Percentiles rank a stretch among this genome's conserved stretches.
These are phyloP conservation scores for Colletotrichum sp. DNA, from an alignment of 2,329 filamentous ascomycete species.

Conservation along the genomic window DNA sequence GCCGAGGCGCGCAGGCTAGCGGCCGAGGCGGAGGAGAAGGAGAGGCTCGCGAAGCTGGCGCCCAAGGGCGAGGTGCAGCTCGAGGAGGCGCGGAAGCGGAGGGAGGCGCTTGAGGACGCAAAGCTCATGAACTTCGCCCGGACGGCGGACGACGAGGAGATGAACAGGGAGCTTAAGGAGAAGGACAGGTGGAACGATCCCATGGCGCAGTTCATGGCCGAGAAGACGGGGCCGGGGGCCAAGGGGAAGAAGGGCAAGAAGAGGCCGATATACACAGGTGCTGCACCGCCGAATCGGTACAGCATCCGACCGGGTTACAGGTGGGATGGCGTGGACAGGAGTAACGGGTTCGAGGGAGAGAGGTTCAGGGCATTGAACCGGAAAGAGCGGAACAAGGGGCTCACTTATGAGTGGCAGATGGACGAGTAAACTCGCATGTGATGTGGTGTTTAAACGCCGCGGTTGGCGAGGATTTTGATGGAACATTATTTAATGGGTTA, in stretches of 20 bases:
- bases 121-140: constrained; percentile 82
- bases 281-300: constrained; percentile 88
- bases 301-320: constrained; percentile 89
- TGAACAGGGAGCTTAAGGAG: constrained; percentile 84
- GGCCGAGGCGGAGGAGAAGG: constrained; percentile 72
- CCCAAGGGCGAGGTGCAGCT: constrained; percentile 87
- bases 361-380: constrained; percentile 89
- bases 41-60: constrained; percentile 68
- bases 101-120: constrained; percentile 76
- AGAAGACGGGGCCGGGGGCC: constrained; percentile 41
- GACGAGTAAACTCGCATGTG: constrained; percentile 65
- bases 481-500: not conserved
- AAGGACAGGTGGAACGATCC: constrained; percentile 91
- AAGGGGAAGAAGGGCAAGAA: constrained; percentile 33
- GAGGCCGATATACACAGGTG: constrained; percentile 77
- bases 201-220: constrained; percentile 76
- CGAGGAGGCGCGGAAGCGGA: constrained; percentile 66
- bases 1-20: constrained; percentile 76
- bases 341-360: constrained; percentile 92
- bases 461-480: not conserved
- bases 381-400: constrained; percentile 73
- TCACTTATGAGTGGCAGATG: constrained; percentile 97
- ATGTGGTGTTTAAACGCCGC: not conserved
- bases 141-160: constrained; percentile 79
- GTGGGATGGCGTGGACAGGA: constrained; percentile 96